These are phyloP conservation scores for Crithidia sp. DNA, from an alignment of 208 protist genomes.

Conservation along the genomic window DNA sequence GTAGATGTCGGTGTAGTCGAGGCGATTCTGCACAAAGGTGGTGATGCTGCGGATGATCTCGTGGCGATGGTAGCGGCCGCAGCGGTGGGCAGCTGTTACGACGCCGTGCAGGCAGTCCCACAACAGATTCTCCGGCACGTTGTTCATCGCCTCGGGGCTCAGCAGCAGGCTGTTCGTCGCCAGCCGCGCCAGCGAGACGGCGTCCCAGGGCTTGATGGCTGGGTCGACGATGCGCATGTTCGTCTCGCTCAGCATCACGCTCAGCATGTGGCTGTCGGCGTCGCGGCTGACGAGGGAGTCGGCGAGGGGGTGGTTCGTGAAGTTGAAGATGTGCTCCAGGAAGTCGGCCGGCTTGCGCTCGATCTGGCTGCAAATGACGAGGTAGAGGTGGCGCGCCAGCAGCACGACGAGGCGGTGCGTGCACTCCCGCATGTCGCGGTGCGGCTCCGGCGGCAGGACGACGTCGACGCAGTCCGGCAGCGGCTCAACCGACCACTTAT, in stretches of 20 bases:
- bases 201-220: slow-evolving; percentile 77
- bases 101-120: slow-evolving; percentile 91
- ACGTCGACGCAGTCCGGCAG: slow-evolving; percentile 77
- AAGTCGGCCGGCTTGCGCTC: slow-evolving; percentile 50
- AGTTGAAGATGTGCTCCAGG: slow-evolving; percentile 68
- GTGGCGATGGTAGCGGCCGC: slow-evolving; percentile 68
- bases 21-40: slow-evolving; percentile 52
- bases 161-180: slow-evolving; percentile 72
- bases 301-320: slow-evolving; percentile 76
- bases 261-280: slow-evolving; percentile 52
- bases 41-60: slow-evolving; percentile 74
- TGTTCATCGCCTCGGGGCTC: slow-evolving; percentile 40
- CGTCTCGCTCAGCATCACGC: slow-evolving; percentile 66
- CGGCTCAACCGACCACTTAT: slow-evolving; percentile 72
- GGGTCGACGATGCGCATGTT: slow-evolving; percentile 67
- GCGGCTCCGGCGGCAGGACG: slow-evolving; percentile 46
- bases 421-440: slow-evolving; percentile 51
- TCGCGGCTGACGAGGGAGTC: slow-evolving; percentile 58
- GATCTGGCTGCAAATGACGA: slow-evolving; percentile 68
- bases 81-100: slow-evolving; percentile 77
- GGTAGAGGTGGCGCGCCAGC: slow-evolving; percentile 85
- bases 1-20: slow-evolving; percentile 36
- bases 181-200: slow-evolving; percentile 63
- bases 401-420: slow-evolving; percentile 89
- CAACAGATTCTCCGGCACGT: slow-evolving; percentile 61